Conservation (phyloP, 2,329 filamentous ascomycete genomes). For the Ceratocystis variospora region DNA sequence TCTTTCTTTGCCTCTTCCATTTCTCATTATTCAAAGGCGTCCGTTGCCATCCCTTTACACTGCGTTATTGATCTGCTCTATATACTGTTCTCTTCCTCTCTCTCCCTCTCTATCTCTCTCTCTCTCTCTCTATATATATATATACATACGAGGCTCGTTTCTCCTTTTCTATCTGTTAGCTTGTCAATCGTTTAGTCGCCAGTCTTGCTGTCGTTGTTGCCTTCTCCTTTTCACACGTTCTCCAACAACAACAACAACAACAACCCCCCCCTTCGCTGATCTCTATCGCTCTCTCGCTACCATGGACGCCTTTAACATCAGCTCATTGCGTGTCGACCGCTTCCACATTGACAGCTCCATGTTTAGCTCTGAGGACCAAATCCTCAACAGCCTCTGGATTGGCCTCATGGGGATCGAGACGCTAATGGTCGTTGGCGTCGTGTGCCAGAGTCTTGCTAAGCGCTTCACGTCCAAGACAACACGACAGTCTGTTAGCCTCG, state of each 20-base stretch:
- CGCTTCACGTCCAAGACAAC: slow-evolving; percentile 21
- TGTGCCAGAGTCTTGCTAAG: slow-evolving; percentile 23
- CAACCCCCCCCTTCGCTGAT: not conserved
- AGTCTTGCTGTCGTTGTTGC: not conserved
- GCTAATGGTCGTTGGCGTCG: slow-evolving; percentile 32
- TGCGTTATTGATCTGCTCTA: no score
- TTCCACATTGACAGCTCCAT: slow-evolving; percentile 17
- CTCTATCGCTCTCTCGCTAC: not conserved
- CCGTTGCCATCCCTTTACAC: no score
- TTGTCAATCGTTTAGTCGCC: not conserved
- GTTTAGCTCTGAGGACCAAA: slow-evolving; percentile 27
- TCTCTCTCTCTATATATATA: not conserved
- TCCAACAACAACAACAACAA: no score
- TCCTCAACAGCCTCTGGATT: slow-evolving; percentile 36
- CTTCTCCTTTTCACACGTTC: not conserved
- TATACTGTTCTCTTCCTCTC: not conserved
- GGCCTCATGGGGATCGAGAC: slow-evolving; percentile 34
- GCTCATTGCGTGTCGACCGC: slow-evolving; percentile 5
- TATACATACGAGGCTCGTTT: not conserved
- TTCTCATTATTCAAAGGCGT: not conserved
- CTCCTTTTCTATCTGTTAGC: not conserved
- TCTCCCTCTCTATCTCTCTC: not conserved
- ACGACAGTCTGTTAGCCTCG: slow-evolving; percentile 14
- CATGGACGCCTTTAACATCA: slow-evolving; percentile 15
- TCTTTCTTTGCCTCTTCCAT: not conserved